Conservation (phyloP, 805 yeast genomes). For the Candida namnaoensis region DNA sequence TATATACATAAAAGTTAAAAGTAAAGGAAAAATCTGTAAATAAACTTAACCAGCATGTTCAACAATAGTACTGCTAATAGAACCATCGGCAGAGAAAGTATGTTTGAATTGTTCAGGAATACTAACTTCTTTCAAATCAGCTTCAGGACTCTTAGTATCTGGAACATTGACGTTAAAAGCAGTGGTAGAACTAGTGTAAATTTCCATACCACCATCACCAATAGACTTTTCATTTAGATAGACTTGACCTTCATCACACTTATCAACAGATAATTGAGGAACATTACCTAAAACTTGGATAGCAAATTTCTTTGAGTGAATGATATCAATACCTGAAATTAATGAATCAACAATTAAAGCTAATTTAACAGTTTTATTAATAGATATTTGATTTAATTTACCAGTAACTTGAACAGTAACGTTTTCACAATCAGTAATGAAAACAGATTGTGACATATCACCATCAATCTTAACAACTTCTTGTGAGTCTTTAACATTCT, state of each 20-base stretch:
- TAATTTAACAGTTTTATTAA: conserved; percentile 61
- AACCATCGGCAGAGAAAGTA: conserved; percentile 46
- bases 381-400: conserved; percentile 80
- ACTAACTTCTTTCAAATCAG: conserved; percentile 72
- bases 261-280: conserved; percentile 83
- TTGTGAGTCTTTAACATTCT: conserved; percentile 58
- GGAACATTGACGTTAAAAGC: conserved; percentile 83
- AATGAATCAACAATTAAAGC: conserved; percentile 79
- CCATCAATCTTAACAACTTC: conserved; percentile 67
- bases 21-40: too few species aligned
- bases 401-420: conserved; percentile 79
- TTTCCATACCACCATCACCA: conserved; percentile 39
- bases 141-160: conserved; percentile 34
- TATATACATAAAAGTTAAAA: too few species aligned
- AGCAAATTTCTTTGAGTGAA: conserved; percentile 75
- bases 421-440: conserved; percentile 73
- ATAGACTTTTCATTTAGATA: conserved; percentile 70
- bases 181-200: conserved; percentile 80
- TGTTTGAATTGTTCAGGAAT: conserved; percentile 91
- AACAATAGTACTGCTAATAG: conserved; percentile 61
- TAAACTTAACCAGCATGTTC: conserved; percentile 63
- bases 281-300: conserved; percentile 76
- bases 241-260: conserved; percentile 77
- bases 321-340: conserved; percentile 82
- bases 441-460: conserved; percentile 80